Percentiles rank a stretch among this genome's conserved stretches.
These are phyloP conservation scores for Fusarium nurragi DNA, from an alignment of 2,329 filamentous ascomycete genomes.

Conservation along the genomic window DNA sequence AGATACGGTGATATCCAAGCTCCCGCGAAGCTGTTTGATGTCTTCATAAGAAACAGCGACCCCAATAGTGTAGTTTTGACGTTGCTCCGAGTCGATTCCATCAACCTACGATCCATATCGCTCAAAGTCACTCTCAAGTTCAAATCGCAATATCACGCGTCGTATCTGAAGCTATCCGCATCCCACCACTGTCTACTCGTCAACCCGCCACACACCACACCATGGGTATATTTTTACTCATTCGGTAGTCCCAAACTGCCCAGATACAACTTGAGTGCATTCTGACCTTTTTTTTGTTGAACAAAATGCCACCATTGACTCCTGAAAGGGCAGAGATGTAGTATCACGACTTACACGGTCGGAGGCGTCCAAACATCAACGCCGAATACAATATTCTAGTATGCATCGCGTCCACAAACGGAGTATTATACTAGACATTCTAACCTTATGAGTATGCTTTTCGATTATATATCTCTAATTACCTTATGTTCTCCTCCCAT, in stretches of 20 bases:
- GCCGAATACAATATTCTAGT: constrained; percentile 3
- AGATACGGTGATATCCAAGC: constrained; percentile 8
- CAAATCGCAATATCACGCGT: constrained; percentile 30
- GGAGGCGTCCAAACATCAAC: constrained; percentile 38
- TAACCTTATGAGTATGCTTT: background rate
- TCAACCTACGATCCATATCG: constrained; percentile 7
- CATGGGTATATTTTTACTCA: constrained; percentile 2
- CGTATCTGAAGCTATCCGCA: constrained; percentile 51
- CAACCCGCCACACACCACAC: constrained; percentile 33
- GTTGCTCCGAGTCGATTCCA: constrained; percentile 15
- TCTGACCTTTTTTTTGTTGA: constrained; percentile 34
- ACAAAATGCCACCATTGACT: background rate
- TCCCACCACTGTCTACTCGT: constrained; percentile 32
- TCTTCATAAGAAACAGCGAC: constrained; percentile 30
- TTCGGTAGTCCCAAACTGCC: background rate
- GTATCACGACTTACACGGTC: constrained; percentile 43
- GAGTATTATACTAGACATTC: background rate
- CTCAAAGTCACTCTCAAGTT: constrained; percentile 46
- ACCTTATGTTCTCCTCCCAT: background rate
- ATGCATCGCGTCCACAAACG: background rate
- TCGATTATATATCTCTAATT: background rate
- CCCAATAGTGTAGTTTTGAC: constrained; percentile 19
- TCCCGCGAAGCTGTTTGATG: constrained; percentile 14
- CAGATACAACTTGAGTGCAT: constrained; percentile 1
- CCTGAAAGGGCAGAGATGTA: constrained; percentile 9